A percentile compares a stretch with the other conserved stretches of the same genome.
phyloP scores from a whole-genome alignment of 2,329 filamentous ascomycete species.

The Aspergillus pseudoglaucus region DNA sequence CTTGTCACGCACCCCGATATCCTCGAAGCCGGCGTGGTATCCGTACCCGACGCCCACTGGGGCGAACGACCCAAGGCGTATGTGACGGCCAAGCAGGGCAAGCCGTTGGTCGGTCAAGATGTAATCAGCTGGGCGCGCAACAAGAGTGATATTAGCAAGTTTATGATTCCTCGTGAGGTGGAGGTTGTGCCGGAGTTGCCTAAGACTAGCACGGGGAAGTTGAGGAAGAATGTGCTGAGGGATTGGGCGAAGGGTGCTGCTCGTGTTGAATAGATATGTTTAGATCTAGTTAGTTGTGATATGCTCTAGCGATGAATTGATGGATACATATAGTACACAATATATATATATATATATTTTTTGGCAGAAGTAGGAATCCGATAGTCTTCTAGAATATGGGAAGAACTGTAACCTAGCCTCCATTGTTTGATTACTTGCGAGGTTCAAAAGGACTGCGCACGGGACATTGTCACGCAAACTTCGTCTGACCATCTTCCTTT shows the following conservation, averaged over 20 bases:
- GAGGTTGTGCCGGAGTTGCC: conserved; percentile 82
- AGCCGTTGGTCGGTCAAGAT: conserved; percentile 55
- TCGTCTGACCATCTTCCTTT: background rate
- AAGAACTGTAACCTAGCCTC: too few relatives aligned
- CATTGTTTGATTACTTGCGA: too few relatives aligned
- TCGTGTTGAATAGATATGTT: background rate
- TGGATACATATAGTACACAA: too few relatives aligned
- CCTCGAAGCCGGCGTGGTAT: conserved; percentile 85
- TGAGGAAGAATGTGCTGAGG: conserved; percentile 87
- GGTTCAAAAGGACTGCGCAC: background rate
- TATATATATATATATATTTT: too few relatives aligned
- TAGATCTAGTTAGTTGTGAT: background rate
- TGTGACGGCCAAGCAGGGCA: conserved; percentile 69
- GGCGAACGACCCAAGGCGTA: conserved; percentile 95
- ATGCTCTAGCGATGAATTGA: background rate
- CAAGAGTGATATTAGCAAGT: conserved; percentile 73
- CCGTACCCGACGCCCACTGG: conserved; percentile 83
- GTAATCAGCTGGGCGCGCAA: conserved; percentile 82
- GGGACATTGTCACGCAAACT: background rate
- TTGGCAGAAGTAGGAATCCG: too few relatives aligned
- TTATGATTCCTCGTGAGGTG: conserved; percentile 72
- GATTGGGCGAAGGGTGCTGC: conserved; percentile 65
- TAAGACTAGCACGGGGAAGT: conserved; percentile 95
- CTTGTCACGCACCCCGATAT: conserved; percentile 81
- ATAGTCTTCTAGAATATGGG: too few relatives aligned